Percentiles rank a stretch among this genome's conserved stretches.
These are phyloP conservation scores for Tribonema minus DNA, from an alignment of 108 stramenopile species.

Conservation along the genomic window DNA sequence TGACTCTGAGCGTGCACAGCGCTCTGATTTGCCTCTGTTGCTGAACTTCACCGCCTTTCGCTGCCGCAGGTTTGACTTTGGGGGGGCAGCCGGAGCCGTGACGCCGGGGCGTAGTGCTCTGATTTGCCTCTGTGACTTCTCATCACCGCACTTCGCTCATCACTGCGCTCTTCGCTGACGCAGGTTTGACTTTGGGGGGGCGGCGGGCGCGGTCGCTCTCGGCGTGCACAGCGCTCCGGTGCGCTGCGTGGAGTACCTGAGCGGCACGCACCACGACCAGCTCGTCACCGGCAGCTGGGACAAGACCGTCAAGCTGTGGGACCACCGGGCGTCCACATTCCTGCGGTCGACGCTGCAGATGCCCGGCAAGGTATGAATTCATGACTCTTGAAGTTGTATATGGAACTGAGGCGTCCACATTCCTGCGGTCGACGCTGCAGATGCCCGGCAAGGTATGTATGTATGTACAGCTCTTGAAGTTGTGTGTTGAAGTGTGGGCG, in stretches of 20 bases:
- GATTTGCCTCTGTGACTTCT: not conserved
- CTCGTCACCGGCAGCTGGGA: slow-evolving; percentile 50
- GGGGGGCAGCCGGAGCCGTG: not conserved
- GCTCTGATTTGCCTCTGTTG: not conserved
- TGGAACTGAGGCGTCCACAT: not conserved
- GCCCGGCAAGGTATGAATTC: slow-evolving; percentile 40
- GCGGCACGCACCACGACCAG: no score
- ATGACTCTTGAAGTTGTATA: not conserved
- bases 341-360: slow-evolving; percentile 16
- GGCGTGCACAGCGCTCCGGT: slow-evolving; percentile 34
- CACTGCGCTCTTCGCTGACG: no score
- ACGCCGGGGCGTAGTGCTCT: not conserved
- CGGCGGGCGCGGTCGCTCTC: slow-evolving; percentile 6
- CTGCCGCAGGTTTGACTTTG: not conserved
- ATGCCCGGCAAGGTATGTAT: slow-evolving; percentile 42
- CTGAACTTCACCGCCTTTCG: not conserved
- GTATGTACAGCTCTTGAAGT: not conserved
- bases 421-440: slow-evolving; percentile 17
- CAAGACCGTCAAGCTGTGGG: slow-evolving; percentile 42
- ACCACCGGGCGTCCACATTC: slow-evolving; percentile 27
- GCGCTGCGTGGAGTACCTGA: slow-evolving; percentile 49
- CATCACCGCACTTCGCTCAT: no score
- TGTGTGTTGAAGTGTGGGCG: not conserved
- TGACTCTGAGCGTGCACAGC: no score
- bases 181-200: slow-evolving; percentile 38